Evolutionary conservation across 225 moss, liverwort and hornwort genomes (phyloP), one percentile per base, ranked within the genome.

Genomic region (Takakia lepidozioides): DNA sequence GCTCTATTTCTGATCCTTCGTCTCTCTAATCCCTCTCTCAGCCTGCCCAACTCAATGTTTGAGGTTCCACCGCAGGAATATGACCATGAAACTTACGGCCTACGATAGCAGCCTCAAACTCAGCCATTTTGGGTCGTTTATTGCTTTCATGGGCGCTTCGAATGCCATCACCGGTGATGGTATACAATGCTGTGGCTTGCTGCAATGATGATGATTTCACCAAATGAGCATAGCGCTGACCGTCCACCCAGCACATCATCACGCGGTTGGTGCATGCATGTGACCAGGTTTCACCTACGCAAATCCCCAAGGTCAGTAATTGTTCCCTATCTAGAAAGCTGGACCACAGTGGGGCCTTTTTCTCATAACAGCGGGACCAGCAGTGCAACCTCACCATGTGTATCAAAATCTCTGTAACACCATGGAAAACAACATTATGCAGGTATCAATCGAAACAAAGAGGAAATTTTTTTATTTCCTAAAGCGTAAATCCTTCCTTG

Each of bases 181-280:
- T 45, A 56, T 71, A 95, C 32, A 74, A 48, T 11, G 86, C 89
- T 37, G 70, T 74, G 27, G 69, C 77, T 43, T 64, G 56, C 29
- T 86, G 98, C 43, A 83, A 69, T 13, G 85, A 98, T 14, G 91
- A 85, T 3, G 98, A 98, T 52, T 91, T 91, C 15, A 63, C 71
- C 55, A 98, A 51, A 58, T 63, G 75, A 11, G 91, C 98, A 68
- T 82, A 64, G 24, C 91, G 80, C 56, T 70, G 73, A 35, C 78
- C 85, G 54, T 85, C 91, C 35, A 51, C 76, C 95, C 91, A 98
- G 65, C 78, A 81, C 29, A 91, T 65, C 73, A 87, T 78, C 32
- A 98, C 48, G 45, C 87, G 82, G 58, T 83, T 91, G 16, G 98
- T 98, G 61, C 87, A 87, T 15, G 83, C 77, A 64, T 98, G 98